These are phyloP conservation scores for Blepharisma undulans DNA, from an alignment of 169 alveolate genomes.

Conservation along the genomic window DNA sequence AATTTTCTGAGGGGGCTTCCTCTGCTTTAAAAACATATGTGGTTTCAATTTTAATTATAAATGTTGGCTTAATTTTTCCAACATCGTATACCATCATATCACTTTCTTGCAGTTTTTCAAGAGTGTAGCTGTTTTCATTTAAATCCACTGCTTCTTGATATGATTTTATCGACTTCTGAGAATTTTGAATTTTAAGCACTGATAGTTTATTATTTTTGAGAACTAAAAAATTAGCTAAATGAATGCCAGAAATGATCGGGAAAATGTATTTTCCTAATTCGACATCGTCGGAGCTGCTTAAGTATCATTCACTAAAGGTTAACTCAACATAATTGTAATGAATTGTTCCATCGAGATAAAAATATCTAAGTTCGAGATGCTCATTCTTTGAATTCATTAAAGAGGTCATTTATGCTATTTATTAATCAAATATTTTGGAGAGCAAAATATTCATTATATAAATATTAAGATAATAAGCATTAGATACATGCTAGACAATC, in stretches of 20 bases:
- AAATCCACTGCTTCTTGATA: not conserved
- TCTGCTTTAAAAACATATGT: not conserved
- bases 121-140: not conserved
- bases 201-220: not conserved
- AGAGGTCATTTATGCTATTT: too few species aligned
- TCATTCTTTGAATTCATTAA: too few species aligned
- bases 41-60: not conserved
- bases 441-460: too few species aligned
- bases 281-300: too few species aligned
- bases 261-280: not conserved
- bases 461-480: too few species aligned
- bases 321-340: too few species aligned
- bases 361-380: too few species aligned
- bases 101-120: not conserved
- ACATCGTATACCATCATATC: not conserved
- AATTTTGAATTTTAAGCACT: not conserved
- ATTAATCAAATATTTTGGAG: too few species aligned
- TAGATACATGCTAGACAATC: too few species aligned
- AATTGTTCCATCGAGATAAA: too few species aligned
- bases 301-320: too few species aligned
- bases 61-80: not conserved
- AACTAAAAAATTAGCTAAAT: not conserved
- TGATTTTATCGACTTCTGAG: not conserved
- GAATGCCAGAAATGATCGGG: not conserved
- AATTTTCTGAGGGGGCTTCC: not conserved